A percentile compares a stretch with the other conserved stretches of the same genome.
These are phyloP conservation scores for Claviceps cyperi DNA, from an alignment of 2,329 filamentous ascomycete species.

Conservation along the genomic window DNA sequence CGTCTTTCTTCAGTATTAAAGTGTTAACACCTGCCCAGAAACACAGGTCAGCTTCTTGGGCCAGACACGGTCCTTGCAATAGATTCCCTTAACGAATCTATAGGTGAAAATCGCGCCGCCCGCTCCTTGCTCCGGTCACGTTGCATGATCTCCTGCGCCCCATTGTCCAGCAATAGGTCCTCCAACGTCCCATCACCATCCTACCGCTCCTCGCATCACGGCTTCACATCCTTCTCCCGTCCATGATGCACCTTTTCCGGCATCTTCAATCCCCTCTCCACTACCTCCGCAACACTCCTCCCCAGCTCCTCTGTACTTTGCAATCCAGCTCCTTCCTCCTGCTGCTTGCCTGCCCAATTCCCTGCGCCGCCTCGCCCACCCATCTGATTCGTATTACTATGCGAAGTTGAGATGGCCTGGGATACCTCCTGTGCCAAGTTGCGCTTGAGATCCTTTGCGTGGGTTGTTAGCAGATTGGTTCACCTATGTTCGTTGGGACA, in stretches of 20 bases:
- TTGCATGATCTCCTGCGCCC: background rate
- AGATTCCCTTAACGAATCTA: too few species aligned
- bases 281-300: conserved; percentile 27
- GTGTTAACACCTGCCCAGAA: too few species aligned
- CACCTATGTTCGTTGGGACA: too few species aligned
- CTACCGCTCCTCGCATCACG: background rate
- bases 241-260: conserved; percentile 30
- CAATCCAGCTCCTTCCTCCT: conserved; percentile 15
- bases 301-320: conserved; percentile 25
- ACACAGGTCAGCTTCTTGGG: too few species aligned
- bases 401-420: conserved; percentile 17
- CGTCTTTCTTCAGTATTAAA: too few species aligned
- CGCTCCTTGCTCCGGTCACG: too few species aligned
- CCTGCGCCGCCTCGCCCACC: conserved; percentile 43
- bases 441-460: conserved; percentile 23
- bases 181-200: background rate
- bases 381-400: conserved; percentile 5
- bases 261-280: conserved; percentile 31
- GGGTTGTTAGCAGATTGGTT: background rate
- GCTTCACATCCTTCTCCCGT: conserved; percentile 7
- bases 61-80: too few species aligned
- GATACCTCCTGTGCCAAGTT: conserved; percentile 18
- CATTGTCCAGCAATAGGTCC: background rate
- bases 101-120: too few species aligned
- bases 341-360: conserved; percentile 29